A percentile compares a stretch with the other conserved stretches of the same genome.
These are phyloP conservation scores for Verticillium isaacii DNA, from an alignment of 2,329 filamentous ascomycete species.

Conservation along the genomic window DNA sequence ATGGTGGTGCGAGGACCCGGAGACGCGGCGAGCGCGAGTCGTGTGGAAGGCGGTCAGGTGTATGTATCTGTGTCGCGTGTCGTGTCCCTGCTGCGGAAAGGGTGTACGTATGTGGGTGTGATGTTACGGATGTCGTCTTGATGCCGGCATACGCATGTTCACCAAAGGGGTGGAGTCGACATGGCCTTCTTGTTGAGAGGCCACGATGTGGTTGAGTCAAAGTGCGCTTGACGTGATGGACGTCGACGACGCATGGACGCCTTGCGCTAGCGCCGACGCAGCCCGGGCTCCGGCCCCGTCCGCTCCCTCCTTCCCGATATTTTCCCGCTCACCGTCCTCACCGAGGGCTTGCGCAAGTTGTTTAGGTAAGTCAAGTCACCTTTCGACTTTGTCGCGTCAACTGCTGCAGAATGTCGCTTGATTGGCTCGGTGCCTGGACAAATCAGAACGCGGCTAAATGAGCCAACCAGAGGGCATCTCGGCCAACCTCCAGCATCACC, in stretches of 20 bases:
- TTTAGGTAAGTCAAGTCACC: too few species aligned
- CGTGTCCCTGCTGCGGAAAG: neutral
- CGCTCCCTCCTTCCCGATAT: too few species aligned
- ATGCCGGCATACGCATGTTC: neutral
- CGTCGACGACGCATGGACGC: neutral
- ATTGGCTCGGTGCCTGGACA: too few species aligned
- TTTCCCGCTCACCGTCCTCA: too few species aligned
- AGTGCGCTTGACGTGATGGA: neutral
- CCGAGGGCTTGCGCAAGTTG: too few species aligned
- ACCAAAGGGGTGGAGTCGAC: neutral
- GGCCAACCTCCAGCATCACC: too few species aligned
- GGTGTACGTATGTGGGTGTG: neutral
- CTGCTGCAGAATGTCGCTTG: too few species aligned
- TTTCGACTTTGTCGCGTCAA: too few species aligned
- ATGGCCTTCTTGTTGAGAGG: neutral
- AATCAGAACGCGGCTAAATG: too few species aligned
- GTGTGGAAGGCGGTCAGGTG: neutral
- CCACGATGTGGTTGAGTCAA: neutral
- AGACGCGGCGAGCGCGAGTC: neutral
- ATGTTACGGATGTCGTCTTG: neutral
- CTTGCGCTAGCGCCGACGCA: neutral
- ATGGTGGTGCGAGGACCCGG: slow-evolving; percentile 6
- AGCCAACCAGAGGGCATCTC: too few species aligned
- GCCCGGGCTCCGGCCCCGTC: neutral
- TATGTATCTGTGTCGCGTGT: neutral